Base-by-base conservation (phyloP, 169 alveolate species). In the Plasmodium relictum region DNA sequence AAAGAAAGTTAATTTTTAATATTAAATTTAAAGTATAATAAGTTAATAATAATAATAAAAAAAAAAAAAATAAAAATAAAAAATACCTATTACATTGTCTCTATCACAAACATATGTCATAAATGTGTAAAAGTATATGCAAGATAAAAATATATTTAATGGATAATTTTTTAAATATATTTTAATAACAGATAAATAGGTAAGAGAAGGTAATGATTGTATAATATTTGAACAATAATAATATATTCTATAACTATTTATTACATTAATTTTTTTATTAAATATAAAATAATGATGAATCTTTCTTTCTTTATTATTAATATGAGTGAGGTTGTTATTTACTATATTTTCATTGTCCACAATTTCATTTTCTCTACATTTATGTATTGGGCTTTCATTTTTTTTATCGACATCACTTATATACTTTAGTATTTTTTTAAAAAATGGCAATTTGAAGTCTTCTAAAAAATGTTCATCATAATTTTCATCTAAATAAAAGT, bases 121-220 rank as follows among this genome's bases (percentile, higher is more conserved):
- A 16, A 78, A 78, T 16, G 89, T 78, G 70, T 78, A 78, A 37
- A 78, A 78, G 26, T 78, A 78, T 24, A 78, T 58, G 16, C 89
- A 78, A 31, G 89, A 63, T 41, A 78, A 50, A 66, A 78, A 78
- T n/a, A 78, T 70, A n/a, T 69, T 78, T 69, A 78, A 50, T 2
- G 89, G 89, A n/a, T 78, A 78, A 50, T 78, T 78, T 54, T 41
- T 41, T 41, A 78, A 37, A 70, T 78, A 78, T 65, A 78, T 78
- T 69, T 63, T 78, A 16, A 78, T 41, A n/a, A 78, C 89, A 65
- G 89, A 78, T 54, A 78, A 24, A 58, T 78, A 78, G 3, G 89
- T 78, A 22, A 78, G 52, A 39, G 89, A 78, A 42, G 89, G 89
- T 65, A 78, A 58, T n/a, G 89, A 78, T 18, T 78, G 89, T 10